These are phyloP conservation scores for Agrocybe chaxingu DNA, from an alignment of 768 basidiomycete species.

Conservation along the genomic window DNA sequence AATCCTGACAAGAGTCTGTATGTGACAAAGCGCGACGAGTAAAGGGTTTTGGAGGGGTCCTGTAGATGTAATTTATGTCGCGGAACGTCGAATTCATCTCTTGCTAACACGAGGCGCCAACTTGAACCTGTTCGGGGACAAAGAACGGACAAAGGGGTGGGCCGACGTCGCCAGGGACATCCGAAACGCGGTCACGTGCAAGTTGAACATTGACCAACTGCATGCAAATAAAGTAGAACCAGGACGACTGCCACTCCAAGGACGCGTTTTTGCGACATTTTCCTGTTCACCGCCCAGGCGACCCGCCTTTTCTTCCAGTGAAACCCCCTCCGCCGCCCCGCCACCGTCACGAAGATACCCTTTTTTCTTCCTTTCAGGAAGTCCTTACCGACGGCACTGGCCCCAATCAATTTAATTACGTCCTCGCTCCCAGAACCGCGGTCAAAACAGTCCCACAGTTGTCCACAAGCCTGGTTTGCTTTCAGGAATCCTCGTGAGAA, in stretches of 20 bases:
- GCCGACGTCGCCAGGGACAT: slow-evolving; percentile 7
- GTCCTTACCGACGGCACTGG: slow-evolving; percentile 8
- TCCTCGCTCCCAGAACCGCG: slow-evolving; percentile 30
- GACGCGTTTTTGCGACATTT: slow-evolving; percentile 25
- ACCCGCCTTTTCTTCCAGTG: slow-evolving; percentile 5
- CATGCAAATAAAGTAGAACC: slow-evolving; percentile 32
- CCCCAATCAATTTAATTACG: slow-evolving; percentile 14
- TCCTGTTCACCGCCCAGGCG: slow-evolving; percentile 14
- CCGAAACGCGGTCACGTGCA: slow-evolving; percentile 43
- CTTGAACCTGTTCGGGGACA: neutral
- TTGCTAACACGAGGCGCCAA: slow-evolving; percentile 11
- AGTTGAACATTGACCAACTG: slow-evolving; percentile 54
- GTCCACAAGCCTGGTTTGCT: slow-evolving; percentile 42
- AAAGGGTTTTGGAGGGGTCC: neutral
- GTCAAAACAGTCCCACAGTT: slow-evolving; percentile 49
- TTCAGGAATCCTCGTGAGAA: slow-evolving; percentile 35
- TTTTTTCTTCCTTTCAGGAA: slow-evolving; percentile 21
- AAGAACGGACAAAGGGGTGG: slow-evolving; percentile 2
- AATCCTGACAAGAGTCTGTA: slow-evolving; percentile 20
- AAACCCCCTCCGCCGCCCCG: slow-evolving; percentile 10
- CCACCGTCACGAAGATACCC: slow-evolving; percentile 21
- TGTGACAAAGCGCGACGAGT: slow-evolving; percentile 8
- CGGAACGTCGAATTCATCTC: neutral
- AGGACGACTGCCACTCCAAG: slow-evolving; percentile 9
- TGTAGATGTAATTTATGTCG: neutral